Base-by-base conservation (phyloP, 1,284 basidiomycete genomes). In the Sanghuangporus sanghuang region DNA sequence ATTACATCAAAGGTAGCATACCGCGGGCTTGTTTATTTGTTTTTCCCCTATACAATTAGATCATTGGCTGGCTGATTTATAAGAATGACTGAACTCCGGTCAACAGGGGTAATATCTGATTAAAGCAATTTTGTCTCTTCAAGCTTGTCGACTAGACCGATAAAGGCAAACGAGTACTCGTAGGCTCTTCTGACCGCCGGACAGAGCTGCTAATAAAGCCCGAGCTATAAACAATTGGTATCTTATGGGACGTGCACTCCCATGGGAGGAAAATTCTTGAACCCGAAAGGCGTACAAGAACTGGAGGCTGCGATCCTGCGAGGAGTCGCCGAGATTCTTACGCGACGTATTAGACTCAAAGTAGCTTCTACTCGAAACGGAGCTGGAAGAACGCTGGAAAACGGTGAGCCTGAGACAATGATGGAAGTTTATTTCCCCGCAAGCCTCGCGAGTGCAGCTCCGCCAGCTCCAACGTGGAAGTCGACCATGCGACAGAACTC, bases 311-410 rank as follows among this genome's bases (percentile, higher is more conserved):
- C 40, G 40, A 62, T 56, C 59, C 40, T 16, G 60, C 64, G 64
- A 65, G 39, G 50, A 62, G 57, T 16, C 35, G 6, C 64, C 64
- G 64, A 65, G 49, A 18, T 59, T 65, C 64, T 44, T 62, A 57
- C 64, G 64, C 56, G 44, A 32, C 27, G 27, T 32, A 5, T 32
- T 32, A 32, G 27, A 32, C 27, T 32, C 27, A 32, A 32, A 32
- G 27, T 32, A 32, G 4, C 27, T 32, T 32, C 27, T 3, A 32
- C 27, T 32, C 27, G 27, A 32, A 32, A 3, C 27, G 27, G 27
- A 14, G 18, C 21, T 36, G 27, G 21, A 58, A 14, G 44, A 44
- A 11, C n/a, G 50, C n/a, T 11, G 27, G 27, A 23, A 9, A 8
- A 8, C 18, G 32, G 21, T 12, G n/a, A 23, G 50, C 3, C 42